Conservation (phyloP, 2,329 filamentous ascomycete species). For the Emydomyces testavorans region DNA sequence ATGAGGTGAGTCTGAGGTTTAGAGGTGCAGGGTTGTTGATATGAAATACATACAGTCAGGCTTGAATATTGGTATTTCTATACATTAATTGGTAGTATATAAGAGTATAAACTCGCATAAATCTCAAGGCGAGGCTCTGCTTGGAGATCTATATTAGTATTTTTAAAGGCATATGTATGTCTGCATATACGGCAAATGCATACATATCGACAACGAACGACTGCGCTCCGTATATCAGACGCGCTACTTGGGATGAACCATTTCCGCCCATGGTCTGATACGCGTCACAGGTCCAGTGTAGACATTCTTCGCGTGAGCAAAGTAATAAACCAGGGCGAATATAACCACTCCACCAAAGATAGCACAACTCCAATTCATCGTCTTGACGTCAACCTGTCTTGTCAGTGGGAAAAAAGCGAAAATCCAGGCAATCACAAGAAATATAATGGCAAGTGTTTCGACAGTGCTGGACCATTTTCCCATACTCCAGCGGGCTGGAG, state of each 20-base stretch:
- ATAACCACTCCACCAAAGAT: constrained; percentile 33
- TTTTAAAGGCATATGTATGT: too few species aligned
- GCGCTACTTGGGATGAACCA: background rate
- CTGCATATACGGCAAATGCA: too few species aligned
- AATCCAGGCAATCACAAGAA: constrained; percentile 14
- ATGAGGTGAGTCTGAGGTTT: too few species aligned
- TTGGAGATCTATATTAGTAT: too few species aligned
- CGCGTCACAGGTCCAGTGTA: constrained; percentile 23
- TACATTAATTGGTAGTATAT: background rate
- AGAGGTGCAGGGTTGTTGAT: too few species aligned
- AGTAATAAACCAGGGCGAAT: constrained; percentile 32
- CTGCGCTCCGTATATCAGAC: background rate
- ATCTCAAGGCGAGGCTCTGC: too few species aligned
- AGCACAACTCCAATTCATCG: constrained; percentile 27
- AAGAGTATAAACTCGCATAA: background rate
- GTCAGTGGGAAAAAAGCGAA: constrained; percentile 16
- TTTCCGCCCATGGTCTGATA: constrained; percentile 16
- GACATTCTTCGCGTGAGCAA: constrained; percentile 22
- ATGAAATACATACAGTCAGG: too few species aligned
- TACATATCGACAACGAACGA: too few species aligned
- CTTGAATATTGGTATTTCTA: too few species aligned
- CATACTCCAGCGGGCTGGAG: constrained; percentile 37
- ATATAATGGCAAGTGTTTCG: constrained; percentile 13
- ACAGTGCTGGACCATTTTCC: constrained; percentile 28
- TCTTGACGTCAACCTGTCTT: constrained; percentile 3